Evolutionary conservation across 2,329 filamentous ascomycete genomes (phyloP), one percentile per base, ranked within the genome.

Genomic region (Neonectria magnoliae): DNA sequence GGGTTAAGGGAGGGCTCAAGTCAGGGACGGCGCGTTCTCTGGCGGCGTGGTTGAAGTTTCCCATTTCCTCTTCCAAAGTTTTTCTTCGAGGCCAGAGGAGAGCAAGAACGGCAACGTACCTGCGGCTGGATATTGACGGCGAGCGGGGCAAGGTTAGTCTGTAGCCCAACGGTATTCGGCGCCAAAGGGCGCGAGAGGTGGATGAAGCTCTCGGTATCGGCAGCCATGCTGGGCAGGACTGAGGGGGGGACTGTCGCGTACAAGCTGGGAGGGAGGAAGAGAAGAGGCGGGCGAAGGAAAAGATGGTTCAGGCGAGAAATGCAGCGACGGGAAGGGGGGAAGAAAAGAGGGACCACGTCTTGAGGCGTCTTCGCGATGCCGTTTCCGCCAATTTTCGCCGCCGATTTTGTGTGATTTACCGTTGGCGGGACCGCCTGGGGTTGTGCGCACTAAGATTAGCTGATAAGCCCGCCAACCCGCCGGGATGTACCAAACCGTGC

Each of bases 61-160:
- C 27, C 10, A 7, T 20, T 31, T 42, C 25, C 18, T 9, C 9
- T 10, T 29, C 29, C 29, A 29, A n/a, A 27, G 14, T 50, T 42
- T 52, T 50, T 50, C 47, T 29, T 50, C 29, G 9, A 38, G 36
- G 38, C 18, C 5, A 18, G 9, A 38, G 36, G n/a, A 41, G 2
- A 18, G 38, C 11, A 13, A 27, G 29, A 29, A 44, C 44, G 42
- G 38, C n/a, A 65, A 78, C 87, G 77, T 88, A 97, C 93, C 88
- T 98, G 94, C 76, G 96, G 94, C 81, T 98, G 96, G 81, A 99
- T 92, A 79, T 93, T 92, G 79, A 99, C 94, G 80, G 91, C 92
- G 80, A 99, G 89, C 82, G 96, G 96, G 82, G 94, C 91, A 80
- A 94, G 95, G 75, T 91, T 94, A 77, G 91, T 90, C 82, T 93